Evolutionary conservation across 768 basidiomycete genomes (phyloP).

Genomic region (Cantharellus anzutake): DNA sequence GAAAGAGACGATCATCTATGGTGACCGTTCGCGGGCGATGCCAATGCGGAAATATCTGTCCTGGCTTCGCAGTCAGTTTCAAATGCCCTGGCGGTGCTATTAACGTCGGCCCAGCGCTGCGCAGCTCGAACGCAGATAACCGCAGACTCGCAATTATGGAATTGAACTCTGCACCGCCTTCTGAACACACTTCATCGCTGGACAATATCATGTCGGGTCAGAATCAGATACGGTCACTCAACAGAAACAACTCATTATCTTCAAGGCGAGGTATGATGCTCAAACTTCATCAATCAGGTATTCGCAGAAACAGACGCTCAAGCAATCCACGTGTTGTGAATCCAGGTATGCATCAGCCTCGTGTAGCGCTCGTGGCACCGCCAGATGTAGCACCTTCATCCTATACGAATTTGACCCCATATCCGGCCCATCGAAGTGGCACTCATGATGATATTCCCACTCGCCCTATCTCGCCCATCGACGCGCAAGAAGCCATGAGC

Average conservation of each 20-base stretch:
- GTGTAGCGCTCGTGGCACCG: slow-evolving; percentile 48
- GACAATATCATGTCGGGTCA: too few species aligned
- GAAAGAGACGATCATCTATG: too few species aligned
- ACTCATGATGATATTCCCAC: neutral
- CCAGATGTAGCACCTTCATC: slow-evolving; percentile 37
- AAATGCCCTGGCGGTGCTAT: neutral
- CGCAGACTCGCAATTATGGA: slow-evolving; percentile 10
- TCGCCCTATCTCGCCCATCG: neutral
- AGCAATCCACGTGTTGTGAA: neutral
- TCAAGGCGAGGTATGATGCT: neutral
- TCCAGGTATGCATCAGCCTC: slow-evolving; percentile 2
- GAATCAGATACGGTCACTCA: neutral
- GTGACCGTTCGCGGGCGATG: too few species aligned
- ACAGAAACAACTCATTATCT: neutral
- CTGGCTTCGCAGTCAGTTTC: too few species aligned
- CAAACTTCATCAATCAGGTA: neutral
- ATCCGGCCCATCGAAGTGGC: slow-evolving; percentile 16
- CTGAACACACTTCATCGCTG: too few species aligned
- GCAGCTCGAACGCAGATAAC: slow-evolving; percentile 4
- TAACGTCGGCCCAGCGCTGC: neutral
- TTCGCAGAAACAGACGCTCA: neutral
- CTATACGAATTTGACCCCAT: slow-evolving; percentile 35
- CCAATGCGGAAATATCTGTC: too few species aligned
- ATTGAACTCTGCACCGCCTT: neutral
- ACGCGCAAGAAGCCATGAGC: neutral